phyloP scores from a whole-genome alignment of 2,329 filamentous ascomycete species.

The Blumeriella jaapii region DNA sequence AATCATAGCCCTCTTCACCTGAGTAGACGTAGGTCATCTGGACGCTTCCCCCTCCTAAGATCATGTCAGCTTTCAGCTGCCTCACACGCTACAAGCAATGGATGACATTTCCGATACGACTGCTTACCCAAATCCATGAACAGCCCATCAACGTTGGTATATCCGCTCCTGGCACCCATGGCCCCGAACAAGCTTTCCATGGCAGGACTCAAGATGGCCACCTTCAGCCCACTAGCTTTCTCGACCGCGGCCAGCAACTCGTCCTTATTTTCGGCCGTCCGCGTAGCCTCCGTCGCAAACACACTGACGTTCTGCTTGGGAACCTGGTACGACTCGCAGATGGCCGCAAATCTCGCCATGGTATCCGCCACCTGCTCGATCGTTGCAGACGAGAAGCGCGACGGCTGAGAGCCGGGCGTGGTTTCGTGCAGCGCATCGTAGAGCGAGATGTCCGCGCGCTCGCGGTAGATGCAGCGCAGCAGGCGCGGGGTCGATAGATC shows the following conservation, averaged over 20 bases:
- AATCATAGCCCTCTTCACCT: slow-evolving; percentile 33
- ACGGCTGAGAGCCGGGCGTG: slow-evolving; percentile 24
- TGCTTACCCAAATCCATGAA: slow-evolving; percentile 68
- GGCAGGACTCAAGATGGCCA: slow-evolving; percentile 63
- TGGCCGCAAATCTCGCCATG: slow-evolving; percentile 57
- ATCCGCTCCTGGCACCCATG: slow-evolving; percentile 64
- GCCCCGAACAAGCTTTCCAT: slow-evolving; percentile 78
- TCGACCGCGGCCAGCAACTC: slow-evolving; percentile 57
- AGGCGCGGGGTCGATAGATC: slow-evolving; percentile 66
- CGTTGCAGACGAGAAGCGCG: slow-evolving; percentile 39
- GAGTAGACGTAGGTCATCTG: slow-evolving; percentile 57
- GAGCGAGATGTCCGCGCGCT: slow-evolving; percentile 71
- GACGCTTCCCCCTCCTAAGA: slow-evolving; percentile 55
- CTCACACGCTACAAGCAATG: too few relatives aligned
- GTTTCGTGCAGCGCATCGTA: slow-evolving; percentile 65
- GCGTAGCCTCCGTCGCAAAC: slow-evolving; percentile 81
- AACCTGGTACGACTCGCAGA: slow-evolving; percentile 60
- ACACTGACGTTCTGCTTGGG: slow-evolving; percentile 54
- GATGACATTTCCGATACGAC: too few relatives aligned
- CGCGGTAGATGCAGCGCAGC: slow-evolving; percentile 65
- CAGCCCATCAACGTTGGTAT: slow-evolving; percentile 47
- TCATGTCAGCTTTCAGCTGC: too few relatives aligned
- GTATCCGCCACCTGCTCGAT: slow-evolving; percentile 56
- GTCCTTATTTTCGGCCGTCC: slow-evolving; percentile 62
- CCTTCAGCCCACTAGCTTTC: slow-evolving; percentile 50